Evolutionary conservation across 768 basidiomycete species (phyloP).

Genomic region (Russula dissimulans): DNA sequence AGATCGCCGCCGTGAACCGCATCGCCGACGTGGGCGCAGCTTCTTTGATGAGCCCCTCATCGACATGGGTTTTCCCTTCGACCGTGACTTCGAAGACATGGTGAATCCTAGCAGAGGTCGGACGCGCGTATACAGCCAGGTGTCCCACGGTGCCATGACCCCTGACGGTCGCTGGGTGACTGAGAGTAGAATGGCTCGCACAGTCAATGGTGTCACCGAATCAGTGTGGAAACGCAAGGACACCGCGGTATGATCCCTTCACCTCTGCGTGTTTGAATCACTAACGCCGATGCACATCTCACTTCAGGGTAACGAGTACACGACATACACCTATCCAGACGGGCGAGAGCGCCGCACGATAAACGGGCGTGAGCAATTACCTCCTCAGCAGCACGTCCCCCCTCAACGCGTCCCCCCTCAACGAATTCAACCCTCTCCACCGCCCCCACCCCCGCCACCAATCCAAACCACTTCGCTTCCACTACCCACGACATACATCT

Average conservation of each 20-base stretch:
- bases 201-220: conserved; percentile 60
- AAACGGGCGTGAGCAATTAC: conserved; percentile 49
- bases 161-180: conserved; percentile 38
- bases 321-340: conserved; percentile 55
- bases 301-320: conserved; percentile 63
- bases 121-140: conserved; percentile 22
- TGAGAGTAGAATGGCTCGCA: conserved; percentile 48
- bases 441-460: background rate
- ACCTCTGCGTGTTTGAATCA: background rate
- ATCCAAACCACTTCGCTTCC: conserved; percentile 8
- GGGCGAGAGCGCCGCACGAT: conserved; percentile 57
- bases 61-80: conserved; percentile 7
- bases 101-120: conserved; percentile 2
- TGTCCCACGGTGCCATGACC: conserved; percentile 22
- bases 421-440: background rate
- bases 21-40: background rate
- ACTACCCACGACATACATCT: conserved; percentile 25
- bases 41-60: conserved; percentile 11
- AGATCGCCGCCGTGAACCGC: background rate
- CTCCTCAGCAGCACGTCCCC: background rate
- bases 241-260: conserved; percentile 34
- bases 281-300: conserved; percentile 13
- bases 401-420: background rate
- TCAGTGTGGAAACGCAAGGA: conserved; percentile 47
- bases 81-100: conserved; percentile 13